phyloP scores from a whole-genome alignment of 768 basidiomycete species.

The Lentinula edodes region DNA sequence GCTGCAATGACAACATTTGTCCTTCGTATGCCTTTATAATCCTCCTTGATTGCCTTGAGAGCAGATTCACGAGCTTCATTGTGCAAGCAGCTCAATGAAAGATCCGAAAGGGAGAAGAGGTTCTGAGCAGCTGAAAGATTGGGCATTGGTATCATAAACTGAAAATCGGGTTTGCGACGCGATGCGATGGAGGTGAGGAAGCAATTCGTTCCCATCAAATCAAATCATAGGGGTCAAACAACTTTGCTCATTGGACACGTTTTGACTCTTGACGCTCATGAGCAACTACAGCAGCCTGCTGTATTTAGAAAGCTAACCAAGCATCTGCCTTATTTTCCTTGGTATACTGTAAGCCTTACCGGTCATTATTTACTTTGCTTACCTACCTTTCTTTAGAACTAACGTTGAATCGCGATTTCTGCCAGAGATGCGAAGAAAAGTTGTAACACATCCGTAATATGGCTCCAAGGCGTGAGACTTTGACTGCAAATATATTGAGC shows the following conservation, averaged over 20 bases:
- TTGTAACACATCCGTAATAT: conserved; percentile 21
- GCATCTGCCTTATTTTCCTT: background rate
- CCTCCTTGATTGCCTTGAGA: too few relatives aligned
- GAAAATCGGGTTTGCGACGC: background rate
- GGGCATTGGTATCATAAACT: too few relatives aligned
- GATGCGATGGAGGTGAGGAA: background rate
- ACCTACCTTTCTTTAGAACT: background rate
- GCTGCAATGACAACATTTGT: too few relatives aligned
- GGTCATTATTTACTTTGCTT: background rate
- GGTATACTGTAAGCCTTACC: background rate
- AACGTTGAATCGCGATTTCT: background rate
- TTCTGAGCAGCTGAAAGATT: too few relatives aligned
- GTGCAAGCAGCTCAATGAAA: too few relatives aligned
- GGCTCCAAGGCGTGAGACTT: conserved; percentile 44
- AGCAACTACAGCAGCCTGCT: background rate
- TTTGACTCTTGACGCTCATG: background rate
- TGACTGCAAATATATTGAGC: conserved; percentile 32
- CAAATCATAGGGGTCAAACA: background rate
- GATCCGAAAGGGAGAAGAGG: too few relatives aligned
- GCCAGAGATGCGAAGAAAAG: background rate
- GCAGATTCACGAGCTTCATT: too few relatives aligned
- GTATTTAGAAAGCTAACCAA: background rate
- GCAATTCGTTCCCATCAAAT: background rate
- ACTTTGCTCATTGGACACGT: background rate
- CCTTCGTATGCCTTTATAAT: too few relatives aligned